Percentiles rank a stretch among this genome's conserved stretches.
These are phyloP conservation scores for Pseudocercospora fijiensis DNA, from an alignment of 2,329 filamentous ascomycete species.

Conservation along the genomic window DNA sequence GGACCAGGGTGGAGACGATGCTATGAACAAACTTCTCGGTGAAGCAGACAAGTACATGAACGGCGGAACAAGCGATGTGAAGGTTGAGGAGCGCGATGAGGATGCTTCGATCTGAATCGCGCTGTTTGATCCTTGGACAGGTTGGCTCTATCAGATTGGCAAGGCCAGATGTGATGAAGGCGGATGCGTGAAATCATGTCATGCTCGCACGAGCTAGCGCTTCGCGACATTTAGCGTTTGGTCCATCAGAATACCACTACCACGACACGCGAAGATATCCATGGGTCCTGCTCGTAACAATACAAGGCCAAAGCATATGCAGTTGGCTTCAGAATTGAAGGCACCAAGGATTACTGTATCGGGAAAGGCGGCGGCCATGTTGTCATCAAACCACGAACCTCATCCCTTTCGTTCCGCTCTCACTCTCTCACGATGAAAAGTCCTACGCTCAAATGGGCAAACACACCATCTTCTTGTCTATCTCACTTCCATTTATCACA, in stretches of 20 bases:
- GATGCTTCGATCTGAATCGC: not conserved
- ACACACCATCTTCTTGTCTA: not conserved
- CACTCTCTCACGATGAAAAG: not conserved
- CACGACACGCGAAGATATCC: not conserved
- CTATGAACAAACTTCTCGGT: not conserved
- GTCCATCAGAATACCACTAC: not conserved
- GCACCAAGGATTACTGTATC: not conserved
- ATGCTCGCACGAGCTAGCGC: not conserved
- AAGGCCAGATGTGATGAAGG: too few species aligned
- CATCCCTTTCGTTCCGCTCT: not conserved
- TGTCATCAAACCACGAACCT: not conserved
- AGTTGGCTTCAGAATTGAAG: not conserved
- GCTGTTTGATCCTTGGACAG: not conserved
- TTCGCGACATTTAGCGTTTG: not conserved
- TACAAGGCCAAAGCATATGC: not conserved
- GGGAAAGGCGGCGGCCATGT: not conserved
- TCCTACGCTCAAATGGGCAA: not conserved
- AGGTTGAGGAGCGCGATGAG: constrained; percentile 3
- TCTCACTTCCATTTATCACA: not conserved
- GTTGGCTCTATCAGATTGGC: not conserved
- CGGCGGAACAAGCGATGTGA: constrained; percentile 1
- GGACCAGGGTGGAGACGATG: not conserved
- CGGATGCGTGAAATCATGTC: not conserved
- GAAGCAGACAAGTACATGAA: not conserved
- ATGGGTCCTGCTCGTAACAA: not conserved